Conservation (phyloP, 805 yeast species). For the Wickerhamiella cacticola region DNA sequence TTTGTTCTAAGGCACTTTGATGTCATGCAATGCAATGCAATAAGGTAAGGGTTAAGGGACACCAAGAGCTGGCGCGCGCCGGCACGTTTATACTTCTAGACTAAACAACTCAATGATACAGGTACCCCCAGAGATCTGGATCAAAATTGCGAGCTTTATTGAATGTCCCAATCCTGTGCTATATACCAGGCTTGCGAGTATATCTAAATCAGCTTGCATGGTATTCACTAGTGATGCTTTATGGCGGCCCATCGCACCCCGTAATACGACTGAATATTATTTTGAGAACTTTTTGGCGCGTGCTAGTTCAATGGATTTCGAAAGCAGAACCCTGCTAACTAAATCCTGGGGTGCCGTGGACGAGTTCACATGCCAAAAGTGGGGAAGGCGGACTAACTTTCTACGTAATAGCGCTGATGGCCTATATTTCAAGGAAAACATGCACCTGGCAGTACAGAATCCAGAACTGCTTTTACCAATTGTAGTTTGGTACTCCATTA, state of each 20-base stretch:
- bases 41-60: neutral
- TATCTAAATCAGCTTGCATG: neutral
- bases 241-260: neutral
- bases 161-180: constrained; percentile 4
- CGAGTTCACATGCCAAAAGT: constrained; percentile 1
- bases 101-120: neutral
- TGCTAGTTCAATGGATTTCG: neutral
- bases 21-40: constrained; percentile 1
- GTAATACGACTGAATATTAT: neutral
- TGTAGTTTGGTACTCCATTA: constrained; percentile 4
- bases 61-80: neutral
- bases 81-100: neutral
- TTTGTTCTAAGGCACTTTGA: neutral
- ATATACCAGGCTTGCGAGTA: constrained; percentile 1
- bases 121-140: constrained; percentile 9
- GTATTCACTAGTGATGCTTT: constrained; percentile 6
- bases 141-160: neutral
- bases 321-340: neutral
- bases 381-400: neutral
- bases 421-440: constrained; percentile 2
- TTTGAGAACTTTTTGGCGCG: neutral
- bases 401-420: neutral
- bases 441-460: neutral
- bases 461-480: constrained; percentile 1
- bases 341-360: constrained; percentile 4